Evolutionary conservation across 768 basidiomycete species (phyloP), one percentile per base, ranked within the genome.

Genomic region (Podaxis sp.): DNA sequence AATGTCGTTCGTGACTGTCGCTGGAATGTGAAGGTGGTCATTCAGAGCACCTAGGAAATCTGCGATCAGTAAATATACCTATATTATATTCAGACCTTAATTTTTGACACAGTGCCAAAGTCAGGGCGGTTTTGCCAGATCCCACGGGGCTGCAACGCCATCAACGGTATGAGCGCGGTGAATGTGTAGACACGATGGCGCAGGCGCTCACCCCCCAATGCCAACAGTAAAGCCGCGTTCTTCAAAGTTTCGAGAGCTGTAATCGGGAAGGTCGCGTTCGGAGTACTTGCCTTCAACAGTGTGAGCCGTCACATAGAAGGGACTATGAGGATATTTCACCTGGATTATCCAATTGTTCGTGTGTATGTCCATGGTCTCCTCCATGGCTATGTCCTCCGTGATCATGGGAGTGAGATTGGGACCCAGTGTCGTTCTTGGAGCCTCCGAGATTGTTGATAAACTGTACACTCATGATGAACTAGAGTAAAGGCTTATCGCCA

Each of bases 1-100:
- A 73, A 99, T 99, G 75, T 99, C 96, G 76, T 99, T 99, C n/a
- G 96, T 99, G 13, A 96, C 94, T 2, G 94, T 95, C 37, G 93
- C 96, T 76, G 50, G 20, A 28, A 17, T 15, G n/a, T 5, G n/a
- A 28, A 33, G 36, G 36, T 30, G n/a, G 24, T 10, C 20, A 54
- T 33, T 13, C 51, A 26, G 26, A 33, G 7, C 22, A 26, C 20
- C 4, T 50, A 50, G 7, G 22, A 22, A 50, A 7, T n/a, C 49
- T 24, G 8, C 12, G 10, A 8, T 28, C 22, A 13, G 41, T 41
- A 12, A 10, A 68, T 84, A 64, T 64, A 94, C 96, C 96, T 53
- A 99, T 93, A 73, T 99, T 99, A 73, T 91, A 93, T 64, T 89
- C 85, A 36, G 84, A 84, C 63, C 96, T 84, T 53, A 99, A 78